Evolutionary conservation across 192 early-diverging fungal species (phyloP), one percentile per base, ranked within the genome.

Genomic region (Coemansia pectinata): DNA sequence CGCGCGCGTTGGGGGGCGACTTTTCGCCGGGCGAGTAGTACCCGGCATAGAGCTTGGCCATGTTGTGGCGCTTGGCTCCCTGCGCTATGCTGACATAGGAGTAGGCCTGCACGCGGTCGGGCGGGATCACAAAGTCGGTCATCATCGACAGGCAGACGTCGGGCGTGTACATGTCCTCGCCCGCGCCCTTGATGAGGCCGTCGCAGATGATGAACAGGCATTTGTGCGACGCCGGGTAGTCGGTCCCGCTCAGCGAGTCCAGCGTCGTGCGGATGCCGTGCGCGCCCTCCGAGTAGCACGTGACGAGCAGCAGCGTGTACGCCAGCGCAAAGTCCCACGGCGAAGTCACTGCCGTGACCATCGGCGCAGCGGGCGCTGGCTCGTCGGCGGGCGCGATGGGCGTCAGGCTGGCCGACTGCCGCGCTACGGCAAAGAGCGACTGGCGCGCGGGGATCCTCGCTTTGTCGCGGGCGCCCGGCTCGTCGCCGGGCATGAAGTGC

Each of bases 271-370:
- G 84, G 42, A 99, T 85, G 1, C 96, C 98, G 25, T 90, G 92
- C 71, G 98, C 98, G 64, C 93, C 93, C 77, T 99, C 98, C 5
- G 96, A 97, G 82, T 99, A 99, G 85, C 96, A 98, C 8, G 96
- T 81, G 31, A 91, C 92, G 36, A 97, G 78, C 71, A 95, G 93
- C 66, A 98, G 84, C 19, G 90, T 91, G 74, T 91, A 89, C 29
- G 90, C 78, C 14, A 91, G 75, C 33, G 88, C 69, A 67, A 84
- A 84, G 69, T 84, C 77, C 62, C 57, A 86, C 63, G 74, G 85
- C 69, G 80, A 75, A 62, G 47, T 50, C 41, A 45, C 40, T 1
- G 57, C 48, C 15, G 67, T 50, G 12, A 70, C 73, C 25, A 34
- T 52, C 27, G 61, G 66, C 23, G 62, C n/a, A 2, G 15, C 53